phyloP scores from a whole-genome alignment of 2,329 filamentous ascomycete genomes.

The Botrytis cinerea region DNA sequence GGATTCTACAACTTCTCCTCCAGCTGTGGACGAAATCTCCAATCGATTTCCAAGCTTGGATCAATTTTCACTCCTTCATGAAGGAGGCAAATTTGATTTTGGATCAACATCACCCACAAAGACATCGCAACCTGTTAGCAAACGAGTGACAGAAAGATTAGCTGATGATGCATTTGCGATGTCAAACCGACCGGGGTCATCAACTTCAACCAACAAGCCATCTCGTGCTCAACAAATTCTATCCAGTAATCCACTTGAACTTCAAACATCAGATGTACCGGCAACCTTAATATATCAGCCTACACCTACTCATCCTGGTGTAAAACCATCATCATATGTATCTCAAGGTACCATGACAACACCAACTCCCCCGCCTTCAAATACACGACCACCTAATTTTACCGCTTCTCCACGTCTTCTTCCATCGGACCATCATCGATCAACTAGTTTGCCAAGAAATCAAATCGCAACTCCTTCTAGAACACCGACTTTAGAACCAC shows the following conservation, averaged over 20 bases:
- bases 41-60: constrained; percentile 86
- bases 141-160: constrained; percentile 72
- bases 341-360: constrained; percentile 82
- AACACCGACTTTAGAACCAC: constrained; percentile 31
- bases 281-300: constrained; percentile 40
- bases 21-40: constrained; percentile 75
- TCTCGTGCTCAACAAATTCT: constrained; percentile 63
- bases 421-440: constrained; percentile 49
- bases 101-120: constrained; percentile 55
- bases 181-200: constrained; percentile 27
- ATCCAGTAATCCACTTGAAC: constrained; percentile 59
- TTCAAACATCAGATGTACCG: constrained; percentile 52
- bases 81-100: constrained; percentile 85
- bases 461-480: constrained; percentile 30
- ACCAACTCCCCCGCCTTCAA: constrained; percentile 49
- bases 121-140: constrained; percentile 56
- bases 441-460: constrained; percentile 50
- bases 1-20: constrained; percentile 63
- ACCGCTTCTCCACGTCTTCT: constrained; percentile 33
- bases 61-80: constrained; percentile 87
- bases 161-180: constrained; percentile 80
- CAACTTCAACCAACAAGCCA: constrained; percentile 30
- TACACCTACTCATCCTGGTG: constrained; percentile 42
- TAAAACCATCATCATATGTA: constrained; percentile 44
- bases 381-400: constrained; percentile 33